Evolutionary conservation across 2,329 filamentous ascomycete species (phyloP).

Genomic region (Pestalotiopsis sp.): DNA sequence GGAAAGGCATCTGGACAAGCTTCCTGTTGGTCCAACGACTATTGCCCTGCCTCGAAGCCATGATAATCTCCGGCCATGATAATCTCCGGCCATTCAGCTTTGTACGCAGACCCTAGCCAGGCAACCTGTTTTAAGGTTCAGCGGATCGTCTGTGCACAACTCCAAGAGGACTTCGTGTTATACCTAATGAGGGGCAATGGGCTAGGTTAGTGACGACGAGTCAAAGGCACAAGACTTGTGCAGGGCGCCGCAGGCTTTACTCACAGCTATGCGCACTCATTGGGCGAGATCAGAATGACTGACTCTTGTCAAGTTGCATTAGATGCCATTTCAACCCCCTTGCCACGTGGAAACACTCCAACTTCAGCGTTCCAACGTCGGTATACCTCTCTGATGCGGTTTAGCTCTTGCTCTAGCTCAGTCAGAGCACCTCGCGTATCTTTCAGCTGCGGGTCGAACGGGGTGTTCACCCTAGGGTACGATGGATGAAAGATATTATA

Average conservation of each 20-base stretch:
- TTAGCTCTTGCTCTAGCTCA: background rate
- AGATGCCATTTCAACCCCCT: background rate
- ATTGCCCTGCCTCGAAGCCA: no score
- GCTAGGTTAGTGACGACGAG: background rate
- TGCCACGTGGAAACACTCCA: background rate
- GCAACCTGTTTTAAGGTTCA: no score
- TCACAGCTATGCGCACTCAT: background rate
- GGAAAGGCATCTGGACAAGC: no score
- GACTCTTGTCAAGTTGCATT: background rate
- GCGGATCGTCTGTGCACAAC: no score
- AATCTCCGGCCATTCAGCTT: no score
- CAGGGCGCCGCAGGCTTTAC: background rate
- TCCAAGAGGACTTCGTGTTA: background rate
- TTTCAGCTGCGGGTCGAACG: background rate
- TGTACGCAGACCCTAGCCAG: no score
- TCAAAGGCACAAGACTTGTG: background rate
- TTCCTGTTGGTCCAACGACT: no score
- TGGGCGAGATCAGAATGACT: background rate
- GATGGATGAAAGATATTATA: background rate
- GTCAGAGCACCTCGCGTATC: background rate
- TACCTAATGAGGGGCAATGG: background rate
- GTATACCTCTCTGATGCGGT: background rate
- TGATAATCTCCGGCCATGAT: no score
- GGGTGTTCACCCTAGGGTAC: background rate
- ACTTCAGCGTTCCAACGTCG: background rate